Base-by-base conservation (phyloP, 768 basidiomycete genomes). In the Xerocomus spinulosus region DNA sequence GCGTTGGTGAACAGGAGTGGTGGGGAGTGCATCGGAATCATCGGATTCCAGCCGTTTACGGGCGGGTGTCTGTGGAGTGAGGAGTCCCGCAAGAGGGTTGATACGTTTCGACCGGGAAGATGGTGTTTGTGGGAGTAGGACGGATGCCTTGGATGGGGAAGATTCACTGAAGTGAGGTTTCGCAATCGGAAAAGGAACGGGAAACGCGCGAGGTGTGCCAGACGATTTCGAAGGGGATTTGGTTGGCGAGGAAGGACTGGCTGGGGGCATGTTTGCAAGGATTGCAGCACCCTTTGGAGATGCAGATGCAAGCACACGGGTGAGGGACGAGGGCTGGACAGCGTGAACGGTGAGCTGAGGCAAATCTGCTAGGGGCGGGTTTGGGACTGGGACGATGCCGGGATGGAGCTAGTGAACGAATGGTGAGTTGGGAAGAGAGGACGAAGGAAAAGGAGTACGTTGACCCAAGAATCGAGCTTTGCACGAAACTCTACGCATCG, bases 271-370 rank as follows among this genome's bases (percentile, higher is more conserved):
- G 56, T 48, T 63, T 55, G 45, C 70, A 47, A 59, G 68, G 59
- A 51, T 18, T 53, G 68, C 29, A 52, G 66, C 52, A 30, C 66
- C 76, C 57, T 85, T 87, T 28, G 87, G 87, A 40, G 87, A 89
- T 13, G 80, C 75, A 30, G 87, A 85, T 18, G 84, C 83, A 43
- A 90, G 74, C 15, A 77, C 76, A 18, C 81, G 80, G 6, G 86
- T 89, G 25, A 90, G 72, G 36, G 80, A 75, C 24, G 88, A 85
- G 8, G 81, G 71, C 60, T 85, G 85, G 13, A 69, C 59, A 4
- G 71, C 57, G 13, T 44, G 52, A 30, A 67, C 57, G n/a, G 70
- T 64, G 23, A 91, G 73, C 46, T 72, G 68, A 44, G 89, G 87
- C 6, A 91, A 67, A 58, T 81, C 74, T 33, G 85, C 83, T 47